phyloP scores from a whole-genome alignment of 306 rosid genomes.

The Clitoria ternatea region DNA sequence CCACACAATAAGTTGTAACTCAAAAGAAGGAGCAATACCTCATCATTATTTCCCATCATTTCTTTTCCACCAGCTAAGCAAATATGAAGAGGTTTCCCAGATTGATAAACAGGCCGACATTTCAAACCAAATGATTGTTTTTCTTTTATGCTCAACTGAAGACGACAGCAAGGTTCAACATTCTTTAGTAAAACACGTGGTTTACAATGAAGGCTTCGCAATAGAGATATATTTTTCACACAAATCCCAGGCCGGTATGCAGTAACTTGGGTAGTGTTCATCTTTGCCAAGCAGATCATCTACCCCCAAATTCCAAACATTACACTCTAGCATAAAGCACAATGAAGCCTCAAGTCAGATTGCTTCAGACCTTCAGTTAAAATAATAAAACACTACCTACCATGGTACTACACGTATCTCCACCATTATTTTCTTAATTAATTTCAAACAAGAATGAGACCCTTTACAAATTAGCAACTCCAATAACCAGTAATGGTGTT shows the following conservation, averaged over 20 bases:
- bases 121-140: conserved; percentile 22
- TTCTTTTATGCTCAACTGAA: background rate
- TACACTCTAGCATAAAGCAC: conserved; percentile 24
- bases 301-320: conserved; percentile 28
- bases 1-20: background rate
- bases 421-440: background rate
- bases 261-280: conserved; percentile 44
- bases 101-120: conserved; percentile 20
- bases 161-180: background rate
- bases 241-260: conserved; percentile 33
- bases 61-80: conserved; percentile 52
- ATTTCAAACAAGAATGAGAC: background rate
- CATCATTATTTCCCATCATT: conserved; percentile 36
- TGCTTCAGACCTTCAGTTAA: background rate
- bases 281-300: conserved; percentile 27
- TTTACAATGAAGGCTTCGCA: conserved; percentile 15
- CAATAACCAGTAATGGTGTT: no score
- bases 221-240: conserved; percentile 26
- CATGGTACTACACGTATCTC: background rate
- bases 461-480: background rate
- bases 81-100: conserved; percentile 26
- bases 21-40: conserved; percentile 39
- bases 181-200: conserved; percentile 8
- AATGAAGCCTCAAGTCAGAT: conserved; percentile 13
- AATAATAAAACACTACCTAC: background rate